These are phyloP conservation scores for Starmerella bombi DNA, from an alignment of 805 yeast species.

Conservation along the genomic window DNA sequence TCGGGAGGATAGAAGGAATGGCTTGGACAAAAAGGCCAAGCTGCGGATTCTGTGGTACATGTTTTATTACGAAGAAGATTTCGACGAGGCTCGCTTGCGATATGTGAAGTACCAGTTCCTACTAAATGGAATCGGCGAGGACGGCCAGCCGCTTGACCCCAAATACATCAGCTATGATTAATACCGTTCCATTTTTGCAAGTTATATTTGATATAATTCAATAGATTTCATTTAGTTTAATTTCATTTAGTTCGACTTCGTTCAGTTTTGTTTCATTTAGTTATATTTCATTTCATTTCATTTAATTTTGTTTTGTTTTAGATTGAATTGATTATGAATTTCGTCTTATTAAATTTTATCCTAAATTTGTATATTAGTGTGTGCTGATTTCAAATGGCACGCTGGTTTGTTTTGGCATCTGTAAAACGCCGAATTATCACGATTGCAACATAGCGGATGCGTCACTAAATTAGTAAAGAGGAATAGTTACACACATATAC, in stretches of 20 bases:
- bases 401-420: too few relatives aligned
- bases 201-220: not conserved
- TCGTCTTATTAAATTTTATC: too few relatives aligned
- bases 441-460: too few relatives aligned
- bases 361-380: too few relatives aligned
- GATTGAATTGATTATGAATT: too few relatives aligned
- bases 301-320: too few relatives aligned
- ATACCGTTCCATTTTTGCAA: not conserved
- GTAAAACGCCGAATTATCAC: too few relatives aligned
- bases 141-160: slow-evolving; percentile 59
- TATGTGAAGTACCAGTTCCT: slow-evolving; percentile 37
- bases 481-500: too few relatives aligned
- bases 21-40: slow-evolving; percentile 46
- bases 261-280: too few relatives aligned
- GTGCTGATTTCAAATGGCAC: too few relatives aligned
- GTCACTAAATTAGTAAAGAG: too few relatives aligned
- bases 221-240: not conserved
- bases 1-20: slow-evolving; percentile 44
- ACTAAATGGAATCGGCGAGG: slow-evolving; percentile 43
- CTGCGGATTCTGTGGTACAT: slow-evolving; percentile 40
- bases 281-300: too few relatives aligned
- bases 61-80: slow-evolving; percentile 37
- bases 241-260: not conserved
- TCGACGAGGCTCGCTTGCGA: slow-evolving; percentile 56
- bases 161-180: slow-evolving; percentile 33